Percentiles rank a stretch among this genome's conserved stretches.
Conservation (phyloP, 2,329 filamentous ascomycete species). For the Talaromyces sp. region DNA sequence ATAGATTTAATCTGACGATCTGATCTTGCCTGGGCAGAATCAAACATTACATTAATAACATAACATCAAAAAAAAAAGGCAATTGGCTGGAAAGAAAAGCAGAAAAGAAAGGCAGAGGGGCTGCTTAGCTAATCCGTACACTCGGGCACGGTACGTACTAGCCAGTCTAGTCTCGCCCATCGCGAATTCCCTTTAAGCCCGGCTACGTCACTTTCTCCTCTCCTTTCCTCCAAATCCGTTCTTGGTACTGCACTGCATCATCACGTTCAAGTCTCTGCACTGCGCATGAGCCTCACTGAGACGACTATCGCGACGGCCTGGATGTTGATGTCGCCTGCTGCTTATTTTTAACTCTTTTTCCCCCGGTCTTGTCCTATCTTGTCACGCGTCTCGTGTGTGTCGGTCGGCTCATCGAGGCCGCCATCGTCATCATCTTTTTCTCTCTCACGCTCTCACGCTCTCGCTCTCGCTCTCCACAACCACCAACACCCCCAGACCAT, state of each 20-base stretch:
- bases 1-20: not conserved
- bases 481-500: slow-evolving; percentile 21
- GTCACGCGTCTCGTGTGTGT: not conserved
- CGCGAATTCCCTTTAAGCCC: slow-evolving; percentile 20
- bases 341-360: slow-evolving; percentile 12
- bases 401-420: slow-evolving; percentile 13
- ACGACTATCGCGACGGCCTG: not conserved
- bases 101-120: not conserved
- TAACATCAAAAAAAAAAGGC: too few species aligned
- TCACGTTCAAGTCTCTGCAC: slow-evolving; percentile 9
- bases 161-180: not conserved
- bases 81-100: not conserved
- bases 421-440: slow-evolving; percentile 15
- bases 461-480: not conserved
- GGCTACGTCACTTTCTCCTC: slow-evolving; percentile 33
- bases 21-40: too few species aligned
- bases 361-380: not conserved
- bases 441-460: slow-evolving; percentile 1
- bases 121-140: not conserved
- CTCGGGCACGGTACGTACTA: not conserved
- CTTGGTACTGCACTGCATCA: slow-evolving; percentile 12
- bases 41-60: too few species aligned
- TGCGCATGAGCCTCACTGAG: slow-evolving; percentile 10
- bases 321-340: slow-evolving; percentile 1
- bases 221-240: slow-evolving; percentile 14